Base-by-base conservation (phyloP, 2,329 filamentous ascomycete species). In the Metarhizium brunneum region DNA sequence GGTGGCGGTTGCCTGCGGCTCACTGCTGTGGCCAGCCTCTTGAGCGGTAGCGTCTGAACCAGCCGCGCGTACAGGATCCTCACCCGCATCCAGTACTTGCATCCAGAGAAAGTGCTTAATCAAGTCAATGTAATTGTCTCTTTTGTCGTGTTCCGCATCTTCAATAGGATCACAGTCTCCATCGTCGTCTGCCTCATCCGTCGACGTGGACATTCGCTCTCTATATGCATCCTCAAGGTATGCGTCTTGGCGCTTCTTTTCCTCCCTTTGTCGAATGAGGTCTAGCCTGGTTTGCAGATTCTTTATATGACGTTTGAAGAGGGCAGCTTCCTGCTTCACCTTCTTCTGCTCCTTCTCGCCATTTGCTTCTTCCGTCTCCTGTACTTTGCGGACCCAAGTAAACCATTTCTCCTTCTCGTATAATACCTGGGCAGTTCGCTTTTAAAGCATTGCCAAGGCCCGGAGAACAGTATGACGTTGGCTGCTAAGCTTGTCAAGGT, bases 91-190 rank as follows among this genome's bases (percentile, higher is more conserved):
- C n/a, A 40, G 25, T 1, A 43, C 32, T 1, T 64, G 56, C 56
- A 67, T 59, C 65, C 64, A 67, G 6, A 67, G 60, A 16, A 66
- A 67, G 32, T 67, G 61, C 50, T 60, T 65, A 42, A 67, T 66
- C 57, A 67, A 50, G 11, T 66, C 64, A 32, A 67, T 61, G 48
- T 63, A 67, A 4, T 58, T 60, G 20, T 64, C 32, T 16, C 65
- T 59, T 38, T 61, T 62, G 20, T 64, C 57, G 18, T 61, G 25
- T 2, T 61, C 59, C 50, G 63, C 48, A 14, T 66, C 64, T 45
- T 65, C 57, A 6, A 67, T 66, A 2, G 64, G 65, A 52, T 67
- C 65, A 63, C 63, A 67, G 0, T 57, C 57, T 18, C 61, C 63
- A 0, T 63, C 62, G n/a, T 58, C 60, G 1, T 66, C 60, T 0